Base-by-base conservation (phyloP, 352 stramenopile species). In the Halophytophthora batemanensis region DNA sequence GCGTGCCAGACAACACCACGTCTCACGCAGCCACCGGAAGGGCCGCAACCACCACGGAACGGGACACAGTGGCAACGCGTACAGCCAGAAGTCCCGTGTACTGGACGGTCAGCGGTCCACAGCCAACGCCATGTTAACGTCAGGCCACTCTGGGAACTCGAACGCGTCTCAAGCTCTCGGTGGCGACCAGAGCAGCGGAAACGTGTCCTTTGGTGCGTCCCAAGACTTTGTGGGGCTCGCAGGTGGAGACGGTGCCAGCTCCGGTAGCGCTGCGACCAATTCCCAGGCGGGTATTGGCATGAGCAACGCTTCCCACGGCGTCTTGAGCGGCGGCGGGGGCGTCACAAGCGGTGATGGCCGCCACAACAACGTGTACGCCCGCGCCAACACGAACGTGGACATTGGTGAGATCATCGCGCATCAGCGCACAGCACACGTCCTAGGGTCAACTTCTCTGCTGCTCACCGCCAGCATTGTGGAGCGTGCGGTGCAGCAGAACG, bases 401-500 rank as follows among this genome's bases (percentile, higher is more conserved):
- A 71, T 87, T 17, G 82, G 77, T 1, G 72, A 86, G 25, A 89
- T 83, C 45, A 88, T 93, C 44, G 69, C 66, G 12, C 63, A 67
- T 19, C 79, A 94, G 34, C 72, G 86, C 17, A 87, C 82, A 17
- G 29, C 52, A 10, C 77, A 86, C 14, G 77, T 95, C 1, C 52
- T 96, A 7, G 58, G 49, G 2, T 92, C 77, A 1, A 45, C 56
- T 2, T 82, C 71, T 15, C 65, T 96, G 7, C 37, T 79, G n/a
- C 60, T 75, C 13, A 85, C 69, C 2, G 69, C 88, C 14, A 74
- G 73, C 19, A 64, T 90, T 29, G 66, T 96, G 4, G 87, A 96
- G 61, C 79, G 86, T 13, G 86, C 80, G 1, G 77, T 96, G 10
- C 86, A 96, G 55, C 87, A 96, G 53, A 96, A 95, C 54, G 69